Percentiles rank a stretch among this genome's conserved stretches.
phyloP scores from a whole-genome alignment of 176 grass and related monocot genomes.

The Zea luxurians region DNA sequence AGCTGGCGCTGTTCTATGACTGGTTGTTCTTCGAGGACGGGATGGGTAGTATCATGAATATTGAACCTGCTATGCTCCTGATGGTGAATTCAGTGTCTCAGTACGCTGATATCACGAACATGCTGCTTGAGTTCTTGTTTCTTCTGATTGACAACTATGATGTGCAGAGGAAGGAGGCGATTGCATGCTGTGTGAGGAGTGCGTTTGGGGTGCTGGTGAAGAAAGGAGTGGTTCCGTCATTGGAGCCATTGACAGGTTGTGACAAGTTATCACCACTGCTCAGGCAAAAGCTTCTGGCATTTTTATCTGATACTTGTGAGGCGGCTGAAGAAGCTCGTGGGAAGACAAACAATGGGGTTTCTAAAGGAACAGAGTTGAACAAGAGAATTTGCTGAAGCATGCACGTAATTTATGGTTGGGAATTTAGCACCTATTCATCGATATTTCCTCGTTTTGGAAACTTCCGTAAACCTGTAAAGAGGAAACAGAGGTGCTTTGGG shows the following conservation, averaged over 20 bases:
- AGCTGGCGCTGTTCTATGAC: constrained; percentile 83
- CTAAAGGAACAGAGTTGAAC: constrained; percentile 28
- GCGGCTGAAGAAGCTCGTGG: constrained; percentile 31
- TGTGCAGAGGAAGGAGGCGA: constrained; percentile 50
- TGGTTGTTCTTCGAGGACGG: constrained; percentile 80
- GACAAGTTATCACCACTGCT: constrained; percentile 60
- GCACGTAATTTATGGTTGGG: background rate
- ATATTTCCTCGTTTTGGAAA: background rate
- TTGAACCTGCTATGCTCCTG: constrained; percentile 90
- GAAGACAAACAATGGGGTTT: constrained; percentile 11
- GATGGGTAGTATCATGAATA: constrained; percentile 68
- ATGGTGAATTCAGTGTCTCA: constrained; percentile 84
- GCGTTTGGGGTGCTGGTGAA: constrained; percentile 56
- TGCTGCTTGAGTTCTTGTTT: constrained; percentile 89
- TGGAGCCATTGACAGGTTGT: constrained; percentile 63
- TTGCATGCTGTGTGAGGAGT: constrained; percentile 48
- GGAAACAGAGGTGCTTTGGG: background rate
- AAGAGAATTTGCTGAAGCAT: constrained; percentile 39
- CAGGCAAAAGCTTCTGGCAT: constrained; percentile 61
- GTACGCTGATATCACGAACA: constrained; percentile 74
- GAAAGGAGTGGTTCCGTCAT: constrained; percentile 60
- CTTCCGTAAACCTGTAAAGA: background rate
- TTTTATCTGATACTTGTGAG: constrained; percentile 41
- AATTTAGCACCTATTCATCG: background rate
- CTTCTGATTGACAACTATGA: constrained; percentile 90